phyloP scores from a whole-genome alignment of 176 grass and related monocot species.

The Paspalum vaginatum region DNA sequence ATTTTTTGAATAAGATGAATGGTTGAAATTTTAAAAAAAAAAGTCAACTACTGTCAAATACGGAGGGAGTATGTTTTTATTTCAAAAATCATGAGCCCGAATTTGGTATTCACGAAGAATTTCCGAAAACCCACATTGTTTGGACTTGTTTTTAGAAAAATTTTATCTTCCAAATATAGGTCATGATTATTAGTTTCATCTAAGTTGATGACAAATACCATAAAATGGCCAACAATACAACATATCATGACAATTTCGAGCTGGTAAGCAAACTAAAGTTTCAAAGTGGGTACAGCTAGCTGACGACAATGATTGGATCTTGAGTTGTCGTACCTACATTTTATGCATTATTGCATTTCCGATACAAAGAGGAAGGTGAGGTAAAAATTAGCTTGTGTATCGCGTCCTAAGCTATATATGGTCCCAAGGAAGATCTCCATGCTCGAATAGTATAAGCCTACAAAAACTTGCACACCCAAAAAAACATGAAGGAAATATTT shows the following conservation, averaged over 20 bases:
- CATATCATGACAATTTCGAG: background rate
- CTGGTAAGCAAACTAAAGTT: background rate
- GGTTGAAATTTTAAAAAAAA: too few species aligned
- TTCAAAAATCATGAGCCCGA: background rate
- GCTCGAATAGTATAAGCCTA: slow-evolving; percentile 19
- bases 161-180: background rate
- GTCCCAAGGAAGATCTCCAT: background rate
- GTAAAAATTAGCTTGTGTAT: background rate
- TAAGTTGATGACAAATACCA: background rate
- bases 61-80: background rate
- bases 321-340: background rate
- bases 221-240: background rate
- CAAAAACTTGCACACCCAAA: background rate
- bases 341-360: too few species aligned
- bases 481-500: slow-evolving; percentile 5
- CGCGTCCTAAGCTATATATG: slow-evolving; percentile 3
- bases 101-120: background rate
- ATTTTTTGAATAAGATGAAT: too few species aligned
- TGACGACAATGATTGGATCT: background rate
- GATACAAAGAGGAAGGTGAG: too few species aligned
- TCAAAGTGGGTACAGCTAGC: background rate
- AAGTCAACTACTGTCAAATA: too few species aligned
- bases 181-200: background rate
- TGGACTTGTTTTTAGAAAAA: background rate
- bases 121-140: background rate